These are phyloP conservation scores for Galium porrigens DNA, from an alignment of 305 asterid genomes.

Conservation along the genomic window DNA sequence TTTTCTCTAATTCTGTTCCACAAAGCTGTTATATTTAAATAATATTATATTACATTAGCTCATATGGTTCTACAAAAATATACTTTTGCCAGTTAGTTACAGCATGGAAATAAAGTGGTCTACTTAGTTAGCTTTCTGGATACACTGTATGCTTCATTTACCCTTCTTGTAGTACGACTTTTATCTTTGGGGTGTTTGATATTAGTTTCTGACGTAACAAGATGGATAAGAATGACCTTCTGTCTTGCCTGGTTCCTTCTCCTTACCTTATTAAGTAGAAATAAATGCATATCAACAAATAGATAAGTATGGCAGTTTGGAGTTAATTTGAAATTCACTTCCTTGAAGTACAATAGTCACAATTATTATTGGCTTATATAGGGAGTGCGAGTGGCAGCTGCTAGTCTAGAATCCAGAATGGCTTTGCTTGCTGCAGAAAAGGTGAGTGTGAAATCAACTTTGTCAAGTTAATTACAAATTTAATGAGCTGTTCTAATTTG, in stretches of 20 bases:
- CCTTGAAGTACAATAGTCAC: constrained; percentile 5
- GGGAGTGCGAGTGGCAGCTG: constrained; percentile 75
- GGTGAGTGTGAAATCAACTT: constrained; percentile 27
- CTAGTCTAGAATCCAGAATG: constrained; percentile 58
- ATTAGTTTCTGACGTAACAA: not conserved
- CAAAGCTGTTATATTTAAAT: not conserved
- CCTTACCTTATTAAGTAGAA: not conserved
- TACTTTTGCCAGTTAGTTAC: constrained; percentile 1
- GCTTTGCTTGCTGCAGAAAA: constrained; percentile 71
- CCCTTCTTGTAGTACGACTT: not conserved
- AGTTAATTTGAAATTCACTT: not conserved
- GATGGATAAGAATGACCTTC: not conserved
- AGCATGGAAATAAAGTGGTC: not conserved
- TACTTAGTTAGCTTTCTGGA: not conserved
- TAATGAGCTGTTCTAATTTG: not conserved
- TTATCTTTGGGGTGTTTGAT: not conserved
- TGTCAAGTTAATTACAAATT: not conserved
- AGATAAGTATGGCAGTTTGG: not conserved
- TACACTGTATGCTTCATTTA: not conserved
- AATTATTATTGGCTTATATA: constrained; percentile 22
- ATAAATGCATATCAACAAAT: not conserved
- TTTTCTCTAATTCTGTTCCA: constrained; percentile 1
- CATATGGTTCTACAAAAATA: not conserved
- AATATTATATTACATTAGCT: not conserved
- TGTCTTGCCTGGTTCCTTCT: not conserved